Base-by-base conservation (phyloP, 495 filamentous ascomycete species). In the Podospora fimiseda region DNA sequence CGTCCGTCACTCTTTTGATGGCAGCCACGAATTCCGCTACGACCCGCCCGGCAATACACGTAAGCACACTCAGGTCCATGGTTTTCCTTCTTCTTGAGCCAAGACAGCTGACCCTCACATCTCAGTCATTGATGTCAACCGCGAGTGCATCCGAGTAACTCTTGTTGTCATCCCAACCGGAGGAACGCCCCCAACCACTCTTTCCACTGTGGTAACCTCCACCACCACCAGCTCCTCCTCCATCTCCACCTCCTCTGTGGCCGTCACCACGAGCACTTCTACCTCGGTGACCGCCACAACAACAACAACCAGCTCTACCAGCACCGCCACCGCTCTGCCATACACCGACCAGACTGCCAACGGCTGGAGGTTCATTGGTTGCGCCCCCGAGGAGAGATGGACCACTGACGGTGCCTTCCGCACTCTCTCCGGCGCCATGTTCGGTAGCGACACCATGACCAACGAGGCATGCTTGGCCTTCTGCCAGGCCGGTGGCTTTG, bases 391-490 rank as follows among this genome's bases (percentile, higher is more conserved):
- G 46, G 58, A 66, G 44, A 51, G 59, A 39, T 60, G 43, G 51
- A 30, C 46, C 3, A 47, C 24, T 15, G 64, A 67, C 57, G 56
- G 52, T 1, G 9, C 54, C 14, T 65, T 65, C 50, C 70, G 61
- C 48, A 63, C 68, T 13, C 63, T 72, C 16, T 52, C 61, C 23
- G 56, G 47, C 11, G 57, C 58, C 0, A 36, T 53, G 15, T 70
- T 66, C 2, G 60, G 65, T 27, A 59, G 69, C 48, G 63, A 76
- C 60, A 53, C 53, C 46, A 80, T 84, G 77, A 85, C 81, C 33
- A 71, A 83, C 23, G 70, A 75, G 60, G 71, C 65, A 47, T 87
- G 83, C 67, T 60, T 77, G 23, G 61, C 69, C 44, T 81, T 77
- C 59, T 84, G 81, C 71, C 65, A 55, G 33, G 55, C 30, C 18